These are phyloP conservation scores for Arxiozyma slooffiae DNA, from an alignment of 1,139 yeast species.

Conservation along the genomic window DNA sequence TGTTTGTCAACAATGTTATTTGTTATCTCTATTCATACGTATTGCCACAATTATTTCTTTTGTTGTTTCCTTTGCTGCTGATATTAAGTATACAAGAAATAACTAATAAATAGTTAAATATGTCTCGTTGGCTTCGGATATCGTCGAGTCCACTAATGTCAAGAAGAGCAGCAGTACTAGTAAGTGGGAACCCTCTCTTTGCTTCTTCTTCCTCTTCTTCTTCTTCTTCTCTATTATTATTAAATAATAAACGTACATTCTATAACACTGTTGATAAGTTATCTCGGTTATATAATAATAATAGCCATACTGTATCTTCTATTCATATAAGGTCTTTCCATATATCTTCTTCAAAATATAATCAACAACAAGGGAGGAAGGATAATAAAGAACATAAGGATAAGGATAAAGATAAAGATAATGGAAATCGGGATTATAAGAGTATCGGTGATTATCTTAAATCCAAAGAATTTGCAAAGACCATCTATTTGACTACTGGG, in stretches of 20 bases:
- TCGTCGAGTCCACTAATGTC: background rate
- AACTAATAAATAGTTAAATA: too few relatives aligned
- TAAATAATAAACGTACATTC: too few relatives aligned
- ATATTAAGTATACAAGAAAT: too few relatives aligned
- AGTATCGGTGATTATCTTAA: conserved; percentile 31
- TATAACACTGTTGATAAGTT: too few relatives aligned
- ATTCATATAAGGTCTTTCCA: background rate
- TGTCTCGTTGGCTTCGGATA: background rate
- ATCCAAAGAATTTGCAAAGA: conserved; percentile 34
- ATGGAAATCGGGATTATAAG: conserved; percentile 22
- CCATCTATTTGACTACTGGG: conserved; percentile 33
- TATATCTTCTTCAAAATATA: background rate
- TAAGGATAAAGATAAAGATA: conserved; percentile 23
- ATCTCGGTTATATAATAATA: background rate
- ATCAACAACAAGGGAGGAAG: background rate
- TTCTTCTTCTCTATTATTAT: background rate
- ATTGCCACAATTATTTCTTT: too few relatives aligned
- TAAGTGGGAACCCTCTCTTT: background rate
- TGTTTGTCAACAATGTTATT: too few relatives aligned
- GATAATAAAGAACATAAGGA: conserved; percentile 15
- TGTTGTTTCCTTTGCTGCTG: too few relatives aligned
- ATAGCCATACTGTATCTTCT: too few relatives aligned
- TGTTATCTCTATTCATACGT: too few relatives aligned
- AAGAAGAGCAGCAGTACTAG: too few relatives aligned
- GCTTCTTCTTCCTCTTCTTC: background rate